phyloP scores from a whole-genome alignment of 177 flowering plant species.

The Vitis hybrid region DNA sequence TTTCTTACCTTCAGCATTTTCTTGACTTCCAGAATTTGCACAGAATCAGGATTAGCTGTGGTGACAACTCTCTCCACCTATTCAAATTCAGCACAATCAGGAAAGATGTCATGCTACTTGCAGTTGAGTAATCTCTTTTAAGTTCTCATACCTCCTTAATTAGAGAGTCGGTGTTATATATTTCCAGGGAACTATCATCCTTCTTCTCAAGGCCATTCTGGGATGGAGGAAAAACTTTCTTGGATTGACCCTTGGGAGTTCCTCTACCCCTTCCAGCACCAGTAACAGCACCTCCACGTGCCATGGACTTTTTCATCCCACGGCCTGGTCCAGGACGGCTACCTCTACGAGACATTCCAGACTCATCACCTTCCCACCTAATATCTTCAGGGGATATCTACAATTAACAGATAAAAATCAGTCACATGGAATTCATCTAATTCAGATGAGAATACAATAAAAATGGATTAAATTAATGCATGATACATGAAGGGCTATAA shows the following conservation, averaged over 20 bases:
- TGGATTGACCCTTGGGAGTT: conserved; percentile 41
- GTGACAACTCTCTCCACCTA: conserved; percentile 76
- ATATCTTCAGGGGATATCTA: conserved; percentile 87
- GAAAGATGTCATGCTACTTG: not conserved
- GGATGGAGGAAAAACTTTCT: conserved; percentile 46
- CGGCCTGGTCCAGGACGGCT: conserved; percentile 64
- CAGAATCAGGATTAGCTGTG: conserved; percentile 59
- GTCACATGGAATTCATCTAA: not conserved
- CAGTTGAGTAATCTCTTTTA: not conserved
- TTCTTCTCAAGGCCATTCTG: conserved; percentile 74
- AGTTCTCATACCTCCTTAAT: conserved; percentile 68
- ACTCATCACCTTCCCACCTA: conserved; percentile 82
- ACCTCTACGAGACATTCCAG: conserved; percentile 50
- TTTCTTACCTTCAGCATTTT: conserved; percentile 65
- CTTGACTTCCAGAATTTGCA: conserved; percentile 72
- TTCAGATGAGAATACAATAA: not conserved
- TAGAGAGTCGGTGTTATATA: conserved; percentile 83
- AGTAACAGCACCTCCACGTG: conserved; percentile 49
- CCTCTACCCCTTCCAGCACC: conserved; percentile 74
- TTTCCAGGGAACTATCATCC: conserved; percentile 62
- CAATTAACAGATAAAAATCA: conserved; percentile 11
- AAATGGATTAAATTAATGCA: no score
- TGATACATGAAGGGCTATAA: not conserved
- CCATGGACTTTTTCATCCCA: conserved; percentile 50
- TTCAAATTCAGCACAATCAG: conserved; percentile 7